Evolutionary conservation across 2,329 filamentous ascomycete species (phyloP).

Genomic region (Arthrinium phaeospermum): DNA sequence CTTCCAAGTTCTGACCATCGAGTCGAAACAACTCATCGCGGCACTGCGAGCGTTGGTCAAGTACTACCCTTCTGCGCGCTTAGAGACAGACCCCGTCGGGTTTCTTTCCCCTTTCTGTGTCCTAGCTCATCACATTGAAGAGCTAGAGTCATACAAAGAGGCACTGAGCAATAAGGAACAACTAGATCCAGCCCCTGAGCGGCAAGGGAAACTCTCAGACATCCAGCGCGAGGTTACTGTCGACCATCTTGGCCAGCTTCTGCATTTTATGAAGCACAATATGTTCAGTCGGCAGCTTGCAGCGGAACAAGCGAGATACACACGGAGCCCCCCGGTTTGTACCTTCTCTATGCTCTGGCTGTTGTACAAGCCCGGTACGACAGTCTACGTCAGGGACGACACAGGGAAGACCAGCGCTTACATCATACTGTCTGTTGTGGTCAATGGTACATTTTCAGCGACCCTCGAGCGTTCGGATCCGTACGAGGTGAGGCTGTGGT

Average conservation of each 20-base stretch:
- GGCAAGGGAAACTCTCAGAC: neutral
- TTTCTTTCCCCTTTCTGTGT: conserved; percentile 15
- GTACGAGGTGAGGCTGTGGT: neutral
- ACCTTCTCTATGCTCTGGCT: conserved; percentile 18
- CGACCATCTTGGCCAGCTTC: conserved; percentile 6
- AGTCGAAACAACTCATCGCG: conserved; percentile 18
- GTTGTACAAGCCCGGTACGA: conserved; percentile 4
- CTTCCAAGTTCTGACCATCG: neutral
- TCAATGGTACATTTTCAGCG: neutral
- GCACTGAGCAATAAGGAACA: neutral
- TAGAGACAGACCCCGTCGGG: neutral
- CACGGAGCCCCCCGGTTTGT: neutral
- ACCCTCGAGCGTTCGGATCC: neutral
- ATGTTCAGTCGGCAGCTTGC: neutral
- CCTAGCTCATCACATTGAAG: conserved; percentile 15
- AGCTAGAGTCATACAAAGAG: conserved; percentile 13
- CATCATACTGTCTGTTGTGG: neutral
- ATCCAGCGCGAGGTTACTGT: neutral
- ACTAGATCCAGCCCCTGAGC: neutral
- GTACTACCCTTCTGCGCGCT: conserved; percentile 18
- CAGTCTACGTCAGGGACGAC: conserved; percentile 4
- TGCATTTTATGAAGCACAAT: neutral
- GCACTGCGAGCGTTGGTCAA: neutral
- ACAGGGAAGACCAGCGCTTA: neutral
- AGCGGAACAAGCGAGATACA: neutral